phyloP scores from a whole-genome alignment of 1,284 basidiomycete genomes.

The Austropuccinia psidii region DNA sequence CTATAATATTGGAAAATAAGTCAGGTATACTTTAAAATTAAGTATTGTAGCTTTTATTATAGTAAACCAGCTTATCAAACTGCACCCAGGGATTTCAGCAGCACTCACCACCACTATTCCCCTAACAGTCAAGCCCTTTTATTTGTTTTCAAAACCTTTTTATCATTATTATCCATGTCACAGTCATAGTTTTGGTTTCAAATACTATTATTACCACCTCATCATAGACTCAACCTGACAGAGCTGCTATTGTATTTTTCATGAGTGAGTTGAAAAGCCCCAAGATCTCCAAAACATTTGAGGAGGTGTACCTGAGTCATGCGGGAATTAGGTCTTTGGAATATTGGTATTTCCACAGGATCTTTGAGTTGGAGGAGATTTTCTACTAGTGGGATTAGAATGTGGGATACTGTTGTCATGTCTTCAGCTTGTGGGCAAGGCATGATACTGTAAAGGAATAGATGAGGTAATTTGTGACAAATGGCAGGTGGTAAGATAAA shows the following conservation, averaged over 20 bases:
- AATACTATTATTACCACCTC: no score
- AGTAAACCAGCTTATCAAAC: no score
- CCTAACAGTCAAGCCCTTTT: no score
- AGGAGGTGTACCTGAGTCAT: neutral
- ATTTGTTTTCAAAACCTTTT: no score
- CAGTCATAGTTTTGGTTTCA: no score
- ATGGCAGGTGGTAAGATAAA: neutral
- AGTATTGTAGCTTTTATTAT: no score
- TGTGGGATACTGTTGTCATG: constrained; percentile 1
- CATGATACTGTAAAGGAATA: neutral
- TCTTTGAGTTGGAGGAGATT: neutral
- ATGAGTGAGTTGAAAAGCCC: neutral
- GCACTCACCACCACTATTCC: no score
- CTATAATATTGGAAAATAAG: no score
- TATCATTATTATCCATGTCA: no score
- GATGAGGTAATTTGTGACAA: neutral
- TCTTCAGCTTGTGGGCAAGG: neutral
- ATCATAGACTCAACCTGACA: no score
- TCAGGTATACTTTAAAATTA: no score
- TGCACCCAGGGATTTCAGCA: no score
- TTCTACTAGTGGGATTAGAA: neutral
- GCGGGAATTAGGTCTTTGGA: neutral
- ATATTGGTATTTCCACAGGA: neutral
- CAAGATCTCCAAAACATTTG: neutral
- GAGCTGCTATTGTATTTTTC: neutral